Base-by-base conservation (phyloP, 148 eudicot genomes). In the Salicornia ramosissima region DNA sequence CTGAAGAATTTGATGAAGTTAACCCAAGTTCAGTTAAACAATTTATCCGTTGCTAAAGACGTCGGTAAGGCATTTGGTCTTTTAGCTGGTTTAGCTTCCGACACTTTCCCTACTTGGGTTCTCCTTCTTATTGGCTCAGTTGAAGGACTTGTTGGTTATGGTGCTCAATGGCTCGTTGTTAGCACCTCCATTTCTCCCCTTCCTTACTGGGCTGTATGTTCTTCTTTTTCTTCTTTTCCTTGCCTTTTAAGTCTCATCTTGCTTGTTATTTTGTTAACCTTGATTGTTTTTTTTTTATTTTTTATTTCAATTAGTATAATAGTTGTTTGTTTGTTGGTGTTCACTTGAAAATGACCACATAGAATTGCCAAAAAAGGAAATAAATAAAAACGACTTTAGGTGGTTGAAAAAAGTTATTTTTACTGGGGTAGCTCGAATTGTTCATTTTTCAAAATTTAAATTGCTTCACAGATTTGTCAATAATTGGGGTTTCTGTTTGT, bases 151-250 rank as follows among this genome's bases (percentile, higher is more conserved):
- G 5, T 87, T 49, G 92, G 92, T 10, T 90, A 90, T 64, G 96
- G 92, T 22, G 86, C 80, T 57, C 91, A 87, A 55, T 90, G 90
- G 92, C 88, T 85, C 18, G 88, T 87, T 25, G 88, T 87, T 71
- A 84, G 83, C 49, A 52, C 76, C 43, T 80, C 67, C 26, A 73
- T 83, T 59, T 56, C 51, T 4, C 84, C 90, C 24, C 75, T 84
- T 18, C 96, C 96, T 58, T 85, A 85, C n/a, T 90, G 96, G 96
- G 83, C 77, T 57, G 96, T 89, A 46, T 43, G 84, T 53, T 53
- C 12, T 5, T 2, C 15, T 42, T 34, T 29, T 11, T 67, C 16
- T 39, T 11, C 4, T 18, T 70, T 43, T 24, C 10, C 6, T 53
- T 43, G 9, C 29, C 13, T 10, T 30, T 43, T 22, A 4, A 21